phyloP scores from a whole-genome alignment of 2,329 filamentous ascomycete genomes.

The Fusarium hostae region DNA sequence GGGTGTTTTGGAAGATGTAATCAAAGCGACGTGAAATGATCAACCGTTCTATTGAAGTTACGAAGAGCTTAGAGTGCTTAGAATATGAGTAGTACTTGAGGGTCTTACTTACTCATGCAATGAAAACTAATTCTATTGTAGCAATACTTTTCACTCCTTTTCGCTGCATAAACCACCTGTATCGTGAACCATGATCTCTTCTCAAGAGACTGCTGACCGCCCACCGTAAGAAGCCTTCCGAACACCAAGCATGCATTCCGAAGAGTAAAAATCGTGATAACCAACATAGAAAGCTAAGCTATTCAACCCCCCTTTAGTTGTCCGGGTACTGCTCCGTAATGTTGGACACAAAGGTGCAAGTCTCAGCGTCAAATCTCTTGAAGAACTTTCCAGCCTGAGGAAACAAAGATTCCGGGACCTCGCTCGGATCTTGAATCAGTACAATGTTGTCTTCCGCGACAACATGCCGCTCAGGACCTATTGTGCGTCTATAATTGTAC shows the following conservation, averaged over 20 bases:
- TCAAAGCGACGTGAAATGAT: slow-evolving; percentile 39
- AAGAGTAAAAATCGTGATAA: not conserved
- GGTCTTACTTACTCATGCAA: not conserved
- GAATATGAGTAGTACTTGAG: not conserved
- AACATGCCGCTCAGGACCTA: slow-evolving; percentile 49
- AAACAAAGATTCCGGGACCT: slow-evolving; percentile 68
- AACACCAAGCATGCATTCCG: slow-evolving; percentile 8
- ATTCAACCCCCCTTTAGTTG: slow-evolving; percentile 63
- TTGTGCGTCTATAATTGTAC: slow-evolving; percentile 44
- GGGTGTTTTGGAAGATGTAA: slow-evolving; percentile 63
- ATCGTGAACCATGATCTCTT: not conserved
- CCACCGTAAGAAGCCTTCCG: not conserved
- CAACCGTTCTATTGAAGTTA: not conserved
- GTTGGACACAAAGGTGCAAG: slow-evolving; percentile 84
- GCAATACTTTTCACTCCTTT: not conserved
- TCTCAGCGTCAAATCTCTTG: slow-evolving; percentile 79
- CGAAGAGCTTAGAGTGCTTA: not conserved
- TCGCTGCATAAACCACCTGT: slow-evolving; percentile 7
- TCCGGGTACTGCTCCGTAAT: slow-evolving; percentile 83
- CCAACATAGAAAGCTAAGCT: not conserved
- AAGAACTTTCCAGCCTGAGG: slow-evolving; percentile 85
- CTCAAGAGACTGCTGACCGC: not conserved
- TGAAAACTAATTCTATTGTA: slow-evolving; percentile 13
- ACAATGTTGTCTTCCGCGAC: slow-evolving; percentile 80
- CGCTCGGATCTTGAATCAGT: slow-evolving; percentile 60